Base-by-base conservation (phyloP, 768 basidiomycete species). In the Hygrophorus russula region DNA sequence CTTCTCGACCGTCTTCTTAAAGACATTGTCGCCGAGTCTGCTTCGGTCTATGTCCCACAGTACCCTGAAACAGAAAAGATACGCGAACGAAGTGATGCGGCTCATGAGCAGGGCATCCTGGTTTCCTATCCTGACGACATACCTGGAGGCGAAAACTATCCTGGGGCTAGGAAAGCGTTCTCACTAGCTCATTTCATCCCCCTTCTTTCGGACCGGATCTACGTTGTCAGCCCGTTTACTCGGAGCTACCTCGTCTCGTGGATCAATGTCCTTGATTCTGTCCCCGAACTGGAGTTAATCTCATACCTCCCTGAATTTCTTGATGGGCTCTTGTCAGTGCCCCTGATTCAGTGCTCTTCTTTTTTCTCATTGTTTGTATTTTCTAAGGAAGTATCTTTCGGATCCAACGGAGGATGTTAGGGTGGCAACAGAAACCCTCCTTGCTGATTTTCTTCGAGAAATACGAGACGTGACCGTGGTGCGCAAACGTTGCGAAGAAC, bases 1-100 rank as follows among this genome's bases (percentile, higher is more conserved):
- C 74, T 99, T 20, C 74, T 98, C 45, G 96, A 99, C 59, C 78
- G 94, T 14, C 74, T 97, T n/a, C 74, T 99, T 52, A 97, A 98
- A 57, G 96, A 99, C 52, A 94, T 97, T 38, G 94, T 98, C 4
- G 85, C 92, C 10, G 96, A 98, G 62, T 88, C 90, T 6, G 96
- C 94, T 1, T 90, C 92, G 0, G 83, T 87, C 29, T 97, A 96
- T 58, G 82, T 96, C 41, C 90, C 92, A 8, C 78, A 87, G 46
- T 86, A 86, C 56, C 76, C 81, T 2, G 87, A 89, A 56, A 83
- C 81, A 0, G 84, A 82, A 58, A 79, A 73, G 51, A 64, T 76
- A 36, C 71, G 81, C 39, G 72, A 77, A 31, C 71, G 73, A 49
- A 70, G 75, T 37, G 71, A 76, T 36, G 72, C 71, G 43, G 55